These are phyloP conservation scores for Ogataea henricii DNA, from an alignment of 805 yeast genomes.

Conservation along the genomic window DNA sequence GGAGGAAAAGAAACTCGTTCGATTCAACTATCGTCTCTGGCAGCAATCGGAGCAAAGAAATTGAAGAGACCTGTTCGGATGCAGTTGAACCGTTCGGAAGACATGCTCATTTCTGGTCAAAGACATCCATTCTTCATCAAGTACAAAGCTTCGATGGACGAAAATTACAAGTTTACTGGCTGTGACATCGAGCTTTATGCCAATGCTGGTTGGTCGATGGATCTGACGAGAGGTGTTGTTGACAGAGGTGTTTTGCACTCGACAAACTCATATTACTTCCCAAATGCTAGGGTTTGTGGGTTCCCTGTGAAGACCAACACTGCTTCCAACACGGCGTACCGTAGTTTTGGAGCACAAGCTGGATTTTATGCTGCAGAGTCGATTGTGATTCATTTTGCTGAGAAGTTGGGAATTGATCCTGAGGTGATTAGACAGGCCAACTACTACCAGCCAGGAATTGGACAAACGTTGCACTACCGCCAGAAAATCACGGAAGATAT, in stretches of 20 bases:
- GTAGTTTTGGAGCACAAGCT: conserved; percentile 54
- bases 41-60: conserved; percentile 45
- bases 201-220: conserved; percentile 52
- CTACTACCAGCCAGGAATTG: conserved; percentile 35
- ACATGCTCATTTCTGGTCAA: conserved; percentile 48
- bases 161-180: conserved; percentile 43
- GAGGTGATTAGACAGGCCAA: conserved; percentile 41
- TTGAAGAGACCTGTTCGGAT: conserved; percentile 45
- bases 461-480: conserved; percentile 41
- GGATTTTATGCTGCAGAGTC: conserved; percentile 48
- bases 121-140: conserved; percentile 48
- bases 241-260: conserved; percentile 48
- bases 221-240: conserved; percentile 49
- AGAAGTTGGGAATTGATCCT: conserved; percentile 41
- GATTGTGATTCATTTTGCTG: conserved; percentile 42
- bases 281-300: conserved; percentile 41
- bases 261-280: conserved; percentile 45
- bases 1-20: conserved; percentile 52
- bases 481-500: conserved; percentile 45
- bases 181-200: conserved; percentile 42
- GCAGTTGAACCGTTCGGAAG: conserved; percentile 43
- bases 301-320: conserved; percentile 46
- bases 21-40: conserved; percentile 40
- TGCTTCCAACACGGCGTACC: conserved; percentile 50
- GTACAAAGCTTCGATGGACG: conserved; percentile 45